Evolutionary conservation across 2,329 filamentous ascomycete genomes (phyloP), one percentile per base, ranked within the genome.

Genomic region (Apiospora hydei): DNA sequence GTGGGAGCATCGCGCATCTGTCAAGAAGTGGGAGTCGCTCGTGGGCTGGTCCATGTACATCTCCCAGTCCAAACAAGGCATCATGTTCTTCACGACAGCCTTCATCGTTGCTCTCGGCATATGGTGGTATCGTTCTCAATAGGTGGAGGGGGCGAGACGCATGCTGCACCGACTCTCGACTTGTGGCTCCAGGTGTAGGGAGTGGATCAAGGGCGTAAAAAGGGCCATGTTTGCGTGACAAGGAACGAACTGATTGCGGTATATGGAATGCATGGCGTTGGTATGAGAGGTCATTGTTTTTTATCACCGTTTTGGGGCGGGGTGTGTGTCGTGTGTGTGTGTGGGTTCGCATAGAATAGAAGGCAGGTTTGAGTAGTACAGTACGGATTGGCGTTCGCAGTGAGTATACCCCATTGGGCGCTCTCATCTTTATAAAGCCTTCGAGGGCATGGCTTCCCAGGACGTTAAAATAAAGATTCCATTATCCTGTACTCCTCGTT

Each of bases 41-140:
- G 84, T 86, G 2, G 88, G 88, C 10, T 89, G 86, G 85, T 84
- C 85, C 69, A 87, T 88, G 81, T 82, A 88, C 64, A 77, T 90
- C 53, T 88, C 87, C 80, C 86, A 87, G 75, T 90, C 88, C 14
- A 83, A 82, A 73, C 82, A 88, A 75, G 87, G 87, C 1, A 86
- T 85, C 3, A 76, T 83, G 71, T 78, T 87, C 14, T 77, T 90
- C 47, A 80, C 80, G 1, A 84, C 85, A 21, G 69, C 86, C 61
- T 71, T 88, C 44, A 75, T 83, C 3, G 72, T 87, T 14, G 81
- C 83, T 11, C 75, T 85, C 8, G 83, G 84, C 6, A 78, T 80
- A 7, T 90, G 87, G 81, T 89, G 85, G 85, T 76, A 77, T 71
- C 76, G 75, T 74, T 77, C 76, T 68, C 72, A 69, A 64, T 80